Percentiles rank a stretch among this genome's conserved stretches.
Conservation (phyloP, 1,284 basidiomycete species). For the Tilletia walkeri region DNA sequence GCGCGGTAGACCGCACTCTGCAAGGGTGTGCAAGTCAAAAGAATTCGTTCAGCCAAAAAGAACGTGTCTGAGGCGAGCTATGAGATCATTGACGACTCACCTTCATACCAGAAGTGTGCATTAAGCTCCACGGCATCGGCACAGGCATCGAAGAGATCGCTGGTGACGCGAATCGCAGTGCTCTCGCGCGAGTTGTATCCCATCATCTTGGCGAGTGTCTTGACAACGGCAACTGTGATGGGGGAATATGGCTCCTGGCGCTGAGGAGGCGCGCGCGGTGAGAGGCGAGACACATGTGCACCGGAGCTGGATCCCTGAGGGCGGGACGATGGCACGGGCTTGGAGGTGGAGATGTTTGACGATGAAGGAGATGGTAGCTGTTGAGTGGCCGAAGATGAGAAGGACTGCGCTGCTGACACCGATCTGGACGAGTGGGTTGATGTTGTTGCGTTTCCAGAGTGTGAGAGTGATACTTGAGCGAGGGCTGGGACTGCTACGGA, state of each 20-base stretch:
- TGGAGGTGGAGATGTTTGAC: background rate
- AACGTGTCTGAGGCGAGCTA: background rate
- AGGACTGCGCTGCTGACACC: background rate
- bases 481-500: too few species aligned
- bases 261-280: conserved; percentile 6
- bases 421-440: background rate
- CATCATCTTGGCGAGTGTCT: conserved; percentile 59
- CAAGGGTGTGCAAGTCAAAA: background rate
- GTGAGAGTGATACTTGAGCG: background rate
- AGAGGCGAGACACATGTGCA: conserved; percentile 1
- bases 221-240: conserved; percentile 45
- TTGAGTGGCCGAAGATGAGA: background rate
- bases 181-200: conserved; percentile 61
- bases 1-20: conserved; percentile 81
- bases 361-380: background rate
- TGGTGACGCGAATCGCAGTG: conserved; percentile 62
- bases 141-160: conserved; percentile 61
- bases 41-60: too few species aligned
- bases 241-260: conserved; percentile 29
- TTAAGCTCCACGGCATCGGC: conserved; percentile 58
- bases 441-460: background rate
- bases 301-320: background rate
- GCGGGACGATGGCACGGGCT: background rate
- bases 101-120: conserved; percentile 48
- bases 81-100: conserved; percentile 19